Percentiles rank a stretch among this genome's conserved stretches.
Evolutionary conservation across 176 grass and related monocot genomes (phyloP).

Genomic region (Musa troglodytarum): DNA sequence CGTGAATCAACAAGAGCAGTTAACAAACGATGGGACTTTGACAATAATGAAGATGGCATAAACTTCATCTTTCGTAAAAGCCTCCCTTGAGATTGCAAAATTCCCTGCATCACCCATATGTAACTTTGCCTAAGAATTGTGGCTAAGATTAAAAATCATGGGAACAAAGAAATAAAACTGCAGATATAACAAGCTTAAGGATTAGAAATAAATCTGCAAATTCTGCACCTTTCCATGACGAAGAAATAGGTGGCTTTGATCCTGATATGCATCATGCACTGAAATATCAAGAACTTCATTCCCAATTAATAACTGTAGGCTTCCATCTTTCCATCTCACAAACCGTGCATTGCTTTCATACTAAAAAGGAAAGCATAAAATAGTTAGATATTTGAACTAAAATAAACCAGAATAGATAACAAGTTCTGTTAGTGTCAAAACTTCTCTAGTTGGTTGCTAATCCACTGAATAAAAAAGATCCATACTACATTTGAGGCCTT

Average conservation of each 20-base stretch:
- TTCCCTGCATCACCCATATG: slow-evolving; percentile 46
- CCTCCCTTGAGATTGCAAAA: slow-evolving; percentile 96
- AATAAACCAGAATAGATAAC: not conserved
- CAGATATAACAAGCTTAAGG: not conserved
- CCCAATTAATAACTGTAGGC: slow-evolving; percentile 79
- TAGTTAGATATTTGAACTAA: slow-evolving; percentile 12
- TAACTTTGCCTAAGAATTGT: not conserved
- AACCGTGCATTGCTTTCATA: slow-evolving; percentile 90
- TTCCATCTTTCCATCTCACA: slow-evolving; percentile 98
- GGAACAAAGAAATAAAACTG: not conserved
- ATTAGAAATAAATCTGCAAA: slow-evolving; percentile 7
- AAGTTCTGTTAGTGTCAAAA: not conserved
- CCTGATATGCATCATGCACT: slow-evolving; percentile 74
- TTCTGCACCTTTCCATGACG: slow-evolving; percentile 59
- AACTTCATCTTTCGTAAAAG: slow-evolving; percentile 86
- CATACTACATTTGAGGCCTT: too few species aligned
- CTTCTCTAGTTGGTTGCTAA: not conserved
- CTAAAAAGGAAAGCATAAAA: slow-evolving; percentile 35
- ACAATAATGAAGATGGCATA: slow-evolving; percentile 97
- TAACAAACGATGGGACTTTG: slow-evolving; percentile 79
- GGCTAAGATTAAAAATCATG: too few species aligned
- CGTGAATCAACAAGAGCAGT: slow-evolving; percentile 94
- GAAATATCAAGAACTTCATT: slow-evolving; percentile 98
- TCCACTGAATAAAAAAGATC: not conserved
- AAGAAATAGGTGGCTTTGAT: slow-evolving; percentile 91